Percentiles rank a stretch among this genome's conserved stretches.
Evolutionary conservation across 176 grass and related monocot species (phyloP).

Genomic region (Bromus sterilis): DNA sequence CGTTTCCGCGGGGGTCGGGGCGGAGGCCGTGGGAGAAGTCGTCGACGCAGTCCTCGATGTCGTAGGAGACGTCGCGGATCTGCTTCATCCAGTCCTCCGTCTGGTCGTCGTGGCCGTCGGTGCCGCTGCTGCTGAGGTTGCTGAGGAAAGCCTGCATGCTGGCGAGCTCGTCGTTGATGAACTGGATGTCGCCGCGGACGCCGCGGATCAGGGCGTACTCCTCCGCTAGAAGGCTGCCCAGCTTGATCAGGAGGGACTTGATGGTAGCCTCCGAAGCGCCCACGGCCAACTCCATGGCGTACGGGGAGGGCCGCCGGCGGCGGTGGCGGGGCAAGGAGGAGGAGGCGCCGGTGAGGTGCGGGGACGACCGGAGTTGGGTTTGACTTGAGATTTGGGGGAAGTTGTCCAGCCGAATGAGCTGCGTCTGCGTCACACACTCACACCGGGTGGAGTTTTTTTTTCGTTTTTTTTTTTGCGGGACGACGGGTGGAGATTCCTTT

Average conservation of each 20-base stretch:
- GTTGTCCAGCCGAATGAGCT: too few species aligned
- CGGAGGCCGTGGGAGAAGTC: not conserved
- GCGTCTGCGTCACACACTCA: too few species aligned
- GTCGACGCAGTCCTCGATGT: conserved; percentile 5
- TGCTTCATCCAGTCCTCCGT: not conserved
- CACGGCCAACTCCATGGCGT: not conserved
- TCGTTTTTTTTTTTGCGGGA: too few species aligned
- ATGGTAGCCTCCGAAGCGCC: not conserved
- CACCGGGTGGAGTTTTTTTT: too few species aligned
- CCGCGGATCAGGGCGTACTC: not conserved
- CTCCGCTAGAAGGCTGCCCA: not conserved
- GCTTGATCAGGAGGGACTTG: not conserved
- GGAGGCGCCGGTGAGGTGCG: too few species aligned
- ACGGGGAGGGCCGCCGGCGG: too few species aligned
- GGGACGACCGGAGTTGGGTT: too few species aligned
- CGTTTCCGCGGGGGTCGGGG: not conserved
- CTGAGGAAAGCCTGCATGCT: conserved; percentile 4
- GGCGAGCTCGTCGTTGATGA: not conserved
- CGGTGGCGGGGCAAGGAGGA: too few species aligned
- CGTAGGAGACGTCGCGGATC: not conserved
- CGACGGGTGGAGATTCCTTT: too few species aligned
- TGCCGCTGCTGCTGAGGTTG: not conserved
- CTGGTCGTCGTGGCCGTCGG: not conserved
- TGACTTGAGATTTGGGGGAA: too few species aligned
- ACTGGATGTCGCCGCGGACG: not conserved